Evolutionary conservation across 2,329 filamentous ascomycete species (phyloP), one percentile per base, ranked within the genome.

Genomic region (Diaporthe velutina): DNA sequence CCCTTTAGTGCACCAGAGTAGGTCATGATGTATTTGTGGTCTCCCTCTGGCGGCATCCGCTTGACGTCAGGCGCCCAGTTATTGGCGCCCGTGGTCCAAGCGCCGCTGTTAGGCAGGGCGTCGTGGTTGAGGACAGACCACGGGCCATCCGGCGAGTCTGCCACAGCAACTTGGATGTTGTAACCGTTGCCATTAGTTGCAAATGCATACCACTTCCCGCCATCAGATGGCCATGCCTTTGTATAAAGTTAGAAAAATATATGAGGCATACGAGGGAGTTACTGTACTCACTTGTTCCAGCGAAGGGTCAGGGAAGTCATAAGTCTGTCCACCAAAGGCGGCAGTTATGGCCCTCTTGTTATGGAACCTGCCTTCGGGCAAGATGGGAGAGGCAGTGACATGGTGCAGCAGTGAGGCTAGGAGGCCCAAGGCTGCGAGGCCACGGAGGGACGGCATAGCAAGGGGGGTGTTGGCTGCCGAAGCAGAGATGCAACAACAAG

Each of bases 51-150:
- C 42, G 77, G 83, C 52, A 91, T 81, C 70, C 82, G 82, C 22
- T 87, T 84, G 13, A 93, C 88, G 79, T 92, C 90, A 13, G 91
- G 91, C 0, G 91, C 91, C 90, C 90, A 93, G 42, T 88, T 89
- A 73, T 90, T 86, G 9, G 80, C 80, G 2, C 86, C 86, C 8
- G 84, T 87, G 35, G 88, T 88, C 91, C 91, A 93, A 9, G 83
- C 78, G 2, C 86, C 86, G 10, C 88, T 76, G 9, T 83, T 82
- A 0, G 90, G 89, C 17, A 93, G 83, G 2, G 88, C 87, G 76
- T 92, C 90, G 25, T 84, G 81, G 74, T 87, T 82, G 55, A 87
- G 83, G 30, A 87, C 83, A 17, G 86, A 80, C 79, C 85, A 88
- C 80, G 87, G 86, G 4, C 84, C 85, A 22, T 83, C 80, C 67